A percentile compares a stretch with the other conserved stretches of the same genome.
Evolutionary conservation across 2,329 filamentous ascomycete species (phyloP).

Genomic region (Penicillium frequentans): DNA sequence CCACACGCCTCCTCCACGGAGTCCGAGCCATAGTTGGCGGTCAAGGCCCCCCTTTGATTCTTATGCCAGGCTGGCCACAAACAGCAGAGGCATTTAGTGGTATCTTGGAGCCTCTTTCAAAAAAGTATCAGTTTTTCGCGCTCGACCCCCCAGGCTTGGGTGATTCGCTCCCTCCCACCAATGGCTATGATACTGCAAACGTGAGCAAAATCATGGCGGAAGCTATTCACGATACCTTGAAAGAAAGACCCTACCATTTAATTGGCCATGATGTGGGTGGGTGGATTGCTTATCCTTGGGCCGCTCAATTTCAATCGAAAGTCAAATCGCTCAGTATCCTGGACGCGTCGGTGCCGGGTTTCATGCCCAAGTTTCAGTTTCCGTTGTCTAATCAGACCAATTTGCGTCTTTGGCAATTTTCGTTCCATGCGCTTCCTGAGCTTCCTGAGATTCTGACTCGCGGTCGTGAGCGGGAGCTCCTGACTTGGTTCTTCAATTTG

Average conservation of each 20-base stretch:
- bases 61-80: slow-evolving; percentile 21
- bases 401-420: slow-evolving; percentile 28
- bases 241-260: slow-evolving; percentile 23
- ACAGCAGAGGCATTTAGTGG: slow-evolving; percentile 26
- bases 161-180: slow-evolving; percentile 17
- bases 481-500: slow-evolving; percentile 27
- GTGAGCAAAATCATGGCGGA: slow-evolving; percentile 25
- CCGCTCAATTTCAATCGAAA: slow-evolving; percentile 19
- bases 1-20: slow-evolving; percentile 21
- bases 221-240: slow-evolving; percentile 5
- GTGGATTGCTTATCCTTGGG: slow-evolving; percentile 27
- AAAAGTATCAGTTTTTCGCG: slow-evolving; percentile 21
- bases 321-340: slow-evolving; percentile 23
- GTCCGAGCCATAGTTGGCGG: slow-evolving; percentile 25
- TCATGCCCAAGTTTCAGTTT: slow-evolving; percentile 16
- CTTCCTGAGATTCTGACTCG: slow-evolving; percentile 24
- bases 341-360: slow-evolving; percentile 17
- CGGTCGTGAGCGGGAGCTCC: slow-evolving; percentile 21
- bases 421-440: slow-evolving; percentile 27
- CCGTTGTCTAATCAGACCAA: slow-evolving; percentile 20
- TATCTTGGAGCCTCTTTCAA: slow-evolving; percentile 23
- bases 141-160: slow-evolving; percentile 23
- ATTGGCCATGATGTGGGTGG: slow-evolving; percentile 29
- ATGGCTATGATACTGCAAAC: slow-evolving; percentile 23
- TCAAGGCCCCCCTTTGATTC: slow-evolving; percentile 21